Evolutionary conservation across 805 yeast species (phyloP).

Genomic region (Ogataea angusta): DNA sequence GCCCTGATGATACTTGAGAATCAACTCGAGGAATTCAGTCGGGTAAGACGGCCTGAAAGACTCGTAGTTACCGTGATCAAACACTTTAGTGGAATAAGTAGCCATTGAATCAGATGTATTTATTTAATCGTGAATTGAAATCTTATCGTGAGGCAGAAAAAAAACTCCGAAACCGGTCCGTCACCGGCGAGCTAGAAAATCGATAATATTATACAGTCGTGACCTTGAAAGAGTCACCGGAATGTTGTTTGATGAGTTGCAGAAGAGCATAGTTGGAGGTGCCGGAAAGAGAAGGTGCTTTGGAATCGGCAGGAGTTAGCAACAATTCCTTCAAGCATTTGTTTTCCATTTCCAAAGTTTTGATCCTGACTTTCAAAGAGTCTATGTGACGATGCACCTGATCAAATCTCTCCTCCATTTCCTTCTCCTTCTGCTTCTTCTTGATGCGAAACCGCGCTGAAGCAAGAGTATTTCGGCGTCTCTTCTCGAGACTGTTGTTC

Average conservation of each 20-base stretch:
- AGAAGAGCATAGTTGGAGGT: slow-evolving; percentile 26
- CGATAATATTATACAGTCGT: slow-evolving; percentile 17
- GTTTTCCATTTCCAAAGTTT: slow-evolving; percentile 61
- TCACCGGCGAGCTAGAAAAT: not conserved
- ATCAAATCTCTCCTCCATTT: slow-evolving; percentile 49
- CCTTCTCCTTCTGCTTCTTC: slow-evolving; percentile 56
- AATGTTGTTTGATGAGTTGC: slow-evolving; percentile 20
- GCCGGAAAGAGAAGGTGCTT: slow-evolving; percentile 2
- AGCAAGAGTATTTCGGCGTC: slow-evolving; percentile 61
- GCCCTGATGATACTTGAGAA: slow-evolving; percentile 36
- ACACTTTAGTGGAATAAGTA: slow-evolving; percentile 48
- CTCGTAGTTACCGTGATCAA: slow-evolving; percentile 49
- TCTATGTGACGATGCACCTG: slow-evolving; percentile 44
- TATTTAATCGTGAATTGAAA: not conserved
- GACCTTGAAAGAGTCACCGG: slow-evolving; percentile 22
- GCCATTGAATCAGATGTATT: slow-evolving; percentile 43
- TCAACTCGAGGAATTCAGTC: slow-evolving; percentile 37
- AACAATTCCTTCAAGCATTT: slow-evolving; percentile 49
- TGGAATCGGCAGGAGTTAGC: slow-evolving; percentile 8
- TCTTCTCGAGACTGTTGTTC: slow-evolving; percentile 37
- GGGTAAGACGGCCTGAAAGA: slow-evolving; percentile 67
- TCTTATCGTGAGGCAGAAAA: not conserved
- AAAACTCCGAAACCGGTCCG: not conserved
- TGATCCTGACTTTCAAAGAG: slow-evolving; percentile 43
- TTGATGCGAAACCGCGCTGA: slow-evolving; percentile 62